A percentile compares a stretch with the other conserved stretches of the same genome.
Conservation (phyloP, 2,329 filamentous ascomycete species). For the Aureobasidium zeae region DNA sequence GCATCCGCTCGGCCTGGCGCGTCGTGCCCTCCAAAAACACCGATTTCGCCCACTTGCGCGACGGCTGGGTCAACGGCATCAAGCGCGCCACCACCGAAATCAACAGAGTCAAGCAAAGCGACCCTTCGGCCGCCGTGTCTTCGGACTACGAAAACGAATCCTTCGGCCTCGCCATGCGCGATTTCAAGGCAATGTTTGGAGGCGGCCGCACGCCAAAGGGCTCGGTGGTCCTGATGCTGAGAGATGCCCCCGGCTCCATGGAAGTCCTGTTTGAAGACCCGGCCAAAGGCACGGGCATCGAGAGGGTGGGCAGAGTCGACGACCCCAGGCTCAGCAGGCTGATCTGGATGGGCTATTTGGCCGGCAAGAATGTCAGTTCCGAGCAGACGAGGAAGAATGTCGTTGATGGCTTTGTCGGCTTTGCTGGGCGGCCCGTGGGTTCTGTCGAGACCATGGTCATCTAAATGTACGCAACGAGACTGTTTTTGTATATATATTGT, state of each 20-base stretch:
- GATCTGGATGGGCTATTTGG: slow-evolving; percentile 85
- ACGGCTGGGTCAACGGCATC: slow-evolving; percentile 82
- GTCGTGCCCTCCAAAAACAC: slow-evolving; percentile 89
- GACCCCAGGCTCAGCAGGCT: slow-evolving; percentile 75
- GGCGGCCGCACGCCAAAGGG: slow-evolving; percentile 69
- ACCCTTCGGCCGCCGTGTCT: slow-evolving; percentile 24
- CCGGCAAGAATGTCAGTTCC: slow-evolving; percentile 76
- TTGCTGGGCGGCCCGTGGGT: slow-evolving; percentile 79
- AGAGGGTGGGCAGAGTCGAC: slow-evolving; percentile 54
- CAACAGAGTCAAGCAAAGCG: slow-evolving; percentile 2
- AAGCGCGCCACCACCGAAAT: slow-evolving; percentile 54
- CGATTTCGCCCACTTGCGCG: slow-evolving; percentile 84
- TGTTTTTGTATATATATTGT: background rate
- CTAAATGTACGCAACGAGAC: background rate
- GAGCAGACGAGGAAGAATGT: slow-evolving; percentile 72
- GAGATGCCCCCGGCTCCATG: slow-evolving; percentile 57
- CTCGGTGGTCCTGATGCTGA: slow-evolving; percentile 63
- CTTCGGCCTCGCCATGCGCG: slow-evolving; percentile 64
- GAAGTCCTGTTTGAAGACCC: slow-evolving; percentile 56
- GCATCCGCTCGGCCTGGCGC: slow-evolving; percentile 68
- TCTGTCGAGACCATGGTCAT: slow-evolving; percentile 71
- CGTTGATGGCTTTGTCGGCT: slow-evolving; percentile 76
- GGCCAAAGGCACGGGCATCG: slow-evolving; percentile 38
- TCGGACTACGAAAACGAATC: slow-evolving; percentile 57
- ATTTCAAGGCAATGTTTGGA: slow-evolving; percentile 76